Evolutionary conservation across 257 asterid species (phyloP), one percentile per base, ranked within the genome.

Genomic region (Fraxinus americana): DNA sequence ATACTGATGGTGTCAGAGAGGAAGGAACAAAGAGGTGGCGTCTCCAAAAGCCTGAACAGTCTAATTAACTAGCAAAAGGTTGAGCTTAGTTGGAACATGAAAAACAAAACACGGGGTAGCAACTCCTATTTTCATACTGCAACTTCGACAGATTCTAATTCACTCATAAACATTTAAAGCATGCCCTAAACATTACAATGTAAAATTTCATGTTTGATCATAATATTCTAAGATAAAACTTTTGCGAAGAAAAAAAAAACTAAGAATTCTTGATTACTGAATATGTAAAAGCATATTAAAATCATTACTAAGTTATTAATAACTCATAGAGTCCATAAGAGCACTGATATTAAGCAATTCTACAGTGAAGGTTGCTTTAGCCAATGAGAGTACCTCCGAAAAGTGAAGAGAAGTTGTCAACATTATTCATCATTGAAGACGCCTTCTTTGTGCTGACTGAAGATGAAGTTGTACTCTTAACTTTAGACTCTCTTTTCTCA

Each of bases 381-480:
- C 68, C 67, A 25, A 75, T 52, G 32, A 65, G 72, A 65, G 61
- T 85, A 92, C 99, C 97, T 90, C 91, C 97, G 81, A 94, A 88
- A 81, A 89, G 75, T 57, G 89, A 84, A 78, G 83, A n/a, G 77
- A 89, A 88, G 81, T 85, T 90, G 59, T 82, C 84, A 77, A 81
- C 87, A 78, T 54, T 66, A 76, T 65, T 78, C 35, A 87, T 54
- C 71, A 78, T 75, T 68, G 88, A 21, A 45, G 84, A 29, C 54
- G 81, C 45, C 61, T 77, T 89, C 76, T 78, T 85, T 68, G 83
- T 79, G 80, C 75, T 81, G 82, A 76, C 67, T 36, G 87, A 29
- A 72, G 88, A 69, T 54, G 83, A 35, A 77, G 85, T 74, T 66
- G 88, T 48, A 75, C 71, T 76, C 85, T 90, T 88, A 79, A 78